These are phyloP conservation scores for Oryza punctata DNA, from an alignment of 176 grass and related monocot species.

Conservation along the genomic window DNA sequence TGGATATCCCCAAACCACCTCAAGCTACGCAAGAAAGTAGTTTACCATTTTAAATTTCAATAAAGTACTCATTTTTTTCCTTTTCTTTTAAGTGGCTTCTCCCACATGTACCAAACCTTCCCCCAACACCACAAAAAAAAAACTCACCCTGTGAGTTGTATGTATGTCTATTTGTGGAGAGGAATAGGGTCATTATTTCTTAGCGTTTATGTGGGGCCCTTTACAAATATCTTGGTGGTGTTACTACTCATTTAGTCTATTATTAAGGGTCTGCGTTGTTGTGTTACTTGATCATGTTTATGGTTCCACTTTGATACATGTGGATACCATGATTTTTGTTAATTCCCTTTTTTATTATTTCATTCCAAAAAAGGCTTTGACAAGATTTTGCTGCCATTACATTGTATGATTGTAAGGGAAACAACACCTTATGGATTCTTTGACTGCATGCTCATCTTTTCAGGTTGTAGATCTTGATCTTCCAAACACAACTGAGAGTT, in stretches of 20 bases:
- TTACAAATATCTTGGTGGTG: background rate
- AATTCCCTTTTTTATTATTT: background rate
- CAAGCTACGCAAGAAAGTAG: background rate
- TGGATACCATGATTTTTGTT: constrained; percentile 12
- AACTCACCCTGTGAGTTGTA: background rate
- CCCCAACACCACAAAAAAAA: too few species aligned
- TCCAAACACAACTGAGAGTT: constrained; percentile 93
- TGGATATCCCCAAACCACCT: background rate
- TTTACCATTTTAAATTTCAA: constrained; percentile 7
- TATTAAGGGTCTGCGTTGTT: background rate
- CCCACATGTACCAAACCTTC: too few species aligned
- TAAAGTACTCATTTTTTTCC: background rate
- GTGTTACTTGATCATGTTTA: constrained; percentile 19
- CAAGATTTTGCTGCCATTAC: constrained; percentile 6
- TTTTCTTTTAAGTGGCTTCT: background rate
- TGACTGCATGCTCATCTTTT: constrained; percentile 40
- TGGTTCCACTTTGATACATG: constrained; percentile 3
- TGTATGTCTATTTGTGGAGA: constrained; percentile 18
- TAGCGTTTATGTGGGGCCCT: background rate
- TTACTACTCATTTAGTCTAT: background rate
- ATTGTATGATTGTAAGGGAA: background rate
- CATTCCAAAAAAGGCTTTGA: background rate
- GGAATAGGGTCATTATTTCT: constrained; percentile 1
- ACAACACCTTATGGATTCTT: background rate
- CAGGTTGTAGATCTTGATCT: constrained; percentile 86